These are phyloP conservation scores for Penicillium palitans DNA, from an alignment of 2,329 filamentous ascomycete species.

Conservation along the genomic window DNA sequence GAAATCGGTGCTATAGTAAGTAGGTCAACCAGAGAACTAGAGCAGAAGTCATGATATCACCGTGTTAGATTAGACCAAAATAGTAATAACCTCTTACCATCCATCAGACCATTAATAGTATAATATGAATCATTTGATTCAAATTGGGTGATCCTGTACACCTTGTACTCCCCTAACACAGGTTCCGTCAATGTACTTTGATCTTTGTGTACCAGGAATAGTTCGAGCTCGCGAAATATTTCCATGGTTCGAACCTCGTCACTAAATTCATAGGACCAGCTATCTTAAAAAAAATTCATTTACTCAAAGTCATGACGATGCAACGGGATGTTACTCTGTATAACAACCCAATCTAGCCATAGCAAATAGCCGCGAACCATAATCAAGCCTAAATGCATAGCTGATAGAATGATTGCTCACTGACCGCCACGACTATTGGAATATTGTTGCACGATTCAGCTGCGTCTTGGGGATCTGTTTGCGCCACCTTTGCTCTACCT, in stretches of 20 bases:
- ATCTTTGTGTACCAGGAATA: neutral
- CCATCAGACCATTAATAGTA: neutral
- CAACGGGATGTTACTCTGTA: neutral
- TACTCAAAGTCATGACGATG: neutral
- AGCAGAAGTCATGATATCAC: neutral
- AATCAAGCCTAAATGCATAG: neutral
- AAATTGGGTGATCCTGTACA: neutral
- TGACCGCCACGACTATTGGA: neutral
- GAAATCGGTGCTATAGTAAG: neutral
- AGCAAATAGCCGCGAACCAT: constrained; percentile 3
- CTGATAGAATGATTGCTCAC: neutral
- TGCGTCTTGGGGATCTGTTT: constrained; percentile 1
- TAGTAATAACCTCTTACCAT: neutral
- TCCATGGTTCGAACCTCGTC: neutral
- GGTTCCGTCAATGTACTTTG: neutral
- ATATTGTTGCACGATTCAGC: neutral
- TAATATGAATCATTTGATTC: neutral
- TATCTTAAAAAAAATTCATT: neutral
- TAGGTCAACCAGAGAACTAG: neutral
- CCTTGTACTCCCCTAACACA: neutral
- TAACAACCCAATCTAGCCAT: neutral
- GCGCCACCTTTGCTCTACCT: constrained; percentile 3
- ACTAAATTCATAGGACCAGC: neutral
- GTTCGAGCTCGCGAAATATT: neutral
- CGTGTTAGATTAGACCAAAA: neutral